phyloP scores from a whole-genome alignment of 768 basidiomycete genomes.

The Pleurotus salmoneostramineus region DNA sequence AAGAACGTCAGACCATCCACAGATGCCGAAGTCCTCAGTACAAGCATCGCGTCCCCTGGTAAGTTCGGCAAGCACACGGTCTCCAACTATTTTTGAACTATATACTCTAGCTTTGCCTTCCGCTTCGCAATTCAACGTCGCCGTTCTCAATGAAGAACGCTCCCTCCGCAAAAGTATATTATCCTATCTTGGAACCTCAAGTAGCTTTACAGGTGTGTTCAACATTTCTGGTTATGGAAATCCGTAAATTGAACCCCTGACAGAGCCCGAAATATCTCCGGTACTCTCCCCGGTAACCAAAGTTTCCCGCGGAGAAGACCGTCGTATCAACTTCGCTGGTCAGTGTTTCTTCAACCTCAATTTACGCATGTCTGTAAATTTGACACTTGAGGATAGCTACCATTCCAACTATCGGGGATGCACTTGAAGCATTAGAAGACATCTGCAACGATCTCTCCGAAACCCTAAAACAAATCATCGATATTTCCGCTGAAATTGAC shows the following conservation, averaged over 20 bases:
- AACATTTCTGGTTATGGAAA: neutral
- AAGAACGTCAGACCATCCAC: slow-evolving; percentile 57
- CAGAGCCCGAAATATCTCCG: slow-evolving; percentile 69
- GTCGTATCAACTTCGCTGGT: slow-evolving; percentile 56
- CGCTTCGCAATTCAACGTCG: slow-evolving; percentile 52
- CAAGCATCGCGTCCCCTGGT: slow-evolving; percentile 55
- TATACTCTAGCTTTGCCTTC: neutral
- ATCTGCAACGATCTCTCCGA: slow-evolving; percentile 59
- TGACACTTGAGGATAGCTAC: slow-evolving; percentile 41
- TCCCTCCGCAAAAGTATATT: slow-evolving; percentile 59
- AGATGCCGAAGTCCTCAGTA: slow-evolving; percentile 59
- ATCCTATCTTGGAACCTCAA: slow-evolving; percentile 65
- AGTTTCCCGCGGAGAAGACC: slow-evolving; percentile 54
- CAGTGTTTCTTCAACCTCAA: slow-evolving; percentile 13
- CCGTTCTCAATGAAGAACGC: slow-evolving; percentile 50
- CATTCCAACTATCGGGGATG: slow-evolving; percentile 73
- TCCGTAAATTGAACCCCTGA: neutral
- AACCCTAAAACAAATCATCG: slow-evolving; percentile 61
- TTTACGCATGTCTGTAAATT: no score
- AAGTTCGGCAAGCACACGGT: slow-evolving; percentile 9
- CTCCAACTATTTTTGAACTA: neutral
- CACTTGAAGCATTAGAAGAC: slow-evolving; percentile 60
- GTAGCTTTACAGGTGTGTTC: slow-evolving; percentile 64
- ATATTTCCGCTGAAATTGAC: slow-evolving; percentile 66
- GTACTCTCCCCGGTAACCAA: slow-evolving; percentile 67